Conservation (phyloP, 78 protist species). For the Speleostelium caveatum region DNA sequence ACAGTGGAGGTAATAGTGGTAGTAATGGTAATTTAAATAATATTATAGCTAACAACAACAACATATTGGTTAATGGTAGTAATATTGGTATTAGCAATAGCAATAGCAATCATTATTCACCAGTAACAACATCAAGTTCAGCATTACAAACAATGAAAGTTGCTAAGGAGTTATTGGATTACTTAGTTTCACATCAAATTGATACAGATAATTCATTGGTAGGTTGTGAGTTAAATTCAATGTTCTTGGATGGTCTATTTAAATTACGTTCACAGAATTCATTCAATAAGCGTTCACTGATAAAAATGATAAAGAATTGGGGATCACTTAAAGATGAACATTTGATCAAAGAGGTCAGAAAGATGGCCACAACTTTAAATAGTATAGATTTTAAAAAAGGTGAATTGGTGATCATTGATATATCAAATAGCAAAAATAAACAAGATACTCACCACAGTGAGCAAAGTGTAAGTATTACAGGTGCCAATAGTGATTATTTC, state of each 20-base stretch:
- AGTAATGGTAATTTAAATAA: background rate
- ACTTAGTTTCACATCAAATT: constrained; percentile 27
- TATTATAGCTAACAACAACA: background rate
- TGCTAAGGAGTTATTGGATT: constrained; percentile 50
- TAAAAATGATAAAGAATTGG: constrained; percentile 61
- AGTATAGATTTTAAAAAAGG: constrained; percentile 56
- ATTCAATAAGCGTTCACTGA: constrained; percentile 52
- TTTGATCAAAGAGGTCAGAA: constrained; percentile 47
- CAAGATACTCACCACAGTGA: background rate
- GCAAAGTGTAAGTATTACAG: background rate
- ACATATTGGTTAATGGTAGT: background rate
- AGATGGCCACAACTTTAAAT: constrained; percentile 26
- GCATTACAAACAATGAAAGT: constrained; percentile 43
- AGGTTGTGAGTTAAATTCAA: constrained; percentile 57
- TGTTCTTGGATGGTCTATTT: constrained; percentile 43
- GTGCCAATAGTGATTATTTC: background rate
- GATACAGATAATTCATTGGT: constrained; percentile 66
- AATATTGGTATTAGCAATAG: constrained; percentile 7
- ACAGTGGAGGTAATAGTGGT: background rate
- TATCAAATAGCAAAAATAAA: background rate
- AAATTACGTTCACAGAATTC: constrained; percentile 44
- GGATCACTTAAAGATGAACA: constrained; percentile 56
- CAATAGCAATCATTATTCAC: background rate
- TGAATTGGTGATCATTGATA: constrained; percentile 49
- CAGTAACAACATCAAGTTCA: background rate